These are phyloP conservation scores for Larix kaempferi DNA, from an alignment of 75 land plant genomes.

Conservation along the genomic window DNA sequence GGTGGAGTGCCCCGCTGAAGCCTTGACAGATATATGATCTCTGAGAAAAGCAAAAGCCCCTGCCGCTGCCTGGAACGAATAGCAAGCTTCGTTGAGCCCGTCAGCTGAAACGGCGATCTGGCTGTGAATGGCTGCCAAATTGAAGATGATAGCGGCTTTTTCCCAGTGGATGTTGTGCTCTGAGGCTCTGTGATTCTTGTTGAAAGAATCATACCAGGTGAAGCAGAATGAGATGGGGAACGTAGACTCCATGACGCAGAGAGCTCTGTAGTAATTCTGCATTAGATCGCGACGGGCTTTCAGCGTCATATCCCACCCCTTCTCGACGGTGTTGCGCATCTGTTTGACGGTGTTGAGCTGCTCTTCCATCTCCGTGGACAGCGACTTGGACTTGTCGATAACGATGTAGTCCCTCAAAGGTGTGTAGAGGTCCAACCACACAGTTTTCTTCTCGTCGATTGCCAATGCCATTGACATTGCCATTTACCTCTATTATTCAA, in stretches of 20 bases:
- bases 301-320: slow-evolving; percentile 37
- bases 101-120: slow-evolving; percentile 76
- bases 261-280: slow-evolving; percentile 69
- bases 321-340: slow-evolving; percentile 52
- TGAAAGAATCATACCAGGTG: slow-evolving; percentile 92
- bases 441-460: slow-evolving; percentile 84
- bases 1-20: slow-evolving; percentile 46
- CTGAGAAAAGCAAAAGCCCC: slow-evolving; percentile 85
- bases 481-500: no score
- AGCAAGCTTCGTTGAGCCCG: slow-evolving; percentile 73
- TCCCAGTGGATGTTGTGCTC: slow-evolving; percentile 84
- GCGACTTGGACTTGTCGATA: slow-evolving; percentile 69
- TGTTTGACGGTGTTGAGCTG: slow-evolving; percentile 59
- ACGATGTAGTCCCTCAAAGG: slow-evolving; percentile 64
- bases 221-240: slow-evolving; percentile 89
- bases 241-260: slow-evolving; percentile 75
- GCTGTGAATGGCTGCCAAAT: slow-evolving; percentile 78
- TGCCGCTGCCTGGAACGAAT: slow-evolving; percentile 76
- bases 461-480: slow-evolving; percentile 88
- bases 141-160: slow-evolving; percentile 92
- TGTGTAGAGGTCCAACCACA: slow-evolving; percentile 65
- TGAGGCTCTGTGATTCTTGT: slow-evolving; percentile 60
- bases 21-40: slow-evolving; percentile 70
- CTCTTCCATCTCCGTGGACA: slow-evolving; percentile 65
- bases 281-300: slow-evolving; percentile 75